A percentile compares a stretch with the other conserved stretches of the same genome.
phyloP scores from a whole-genome alignment of 1,139 yeast genomes.

The Lodderomyces margitis region DNA sequence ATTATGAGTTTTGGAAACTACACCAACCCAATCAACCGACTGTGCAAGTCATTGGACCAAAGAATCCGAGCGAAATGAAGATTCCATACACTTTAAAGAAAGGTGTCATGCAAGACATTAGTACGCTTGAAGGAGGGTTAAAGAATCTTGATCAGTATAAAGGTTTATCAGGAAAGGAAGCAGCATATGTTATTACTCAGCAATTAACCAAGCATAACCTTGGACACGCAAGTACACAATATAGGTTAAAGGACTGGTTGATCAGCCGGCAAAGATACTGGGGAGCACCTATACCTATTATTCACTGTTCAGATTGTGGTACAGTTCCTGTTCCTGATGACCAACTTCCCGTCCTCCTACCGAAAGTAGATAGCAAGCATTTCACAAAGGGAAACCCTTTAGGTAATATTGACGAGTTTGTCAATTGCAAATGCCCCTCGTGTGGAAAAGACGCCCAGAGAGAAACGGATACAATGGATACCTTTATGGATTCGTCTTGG shows the following conservation, averaged over 20 bases:
- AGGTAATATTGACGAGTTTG: conserved; percentile 65
- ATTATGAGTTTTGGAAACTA: conserved; percentile 70
- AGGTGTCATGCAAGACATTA: conserved; percentile 50
- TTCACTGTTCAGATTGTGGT: conserved; percentile 85
- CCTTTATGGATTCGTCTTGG: conserved; percentile 98
- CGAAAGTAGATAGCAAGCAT: conserved; percentile 43
- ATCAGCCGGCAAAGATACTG: conserved; percentile 93
- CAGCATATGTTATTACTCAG: conserved; percentile 47
- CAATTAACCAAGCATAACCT: conserved; percentile 32
- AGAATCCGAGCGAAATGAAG: conserved; percentile 15
- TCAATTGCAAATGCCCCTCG: conserved; percentile 73
- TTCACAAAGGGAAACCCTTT: conserved; percentile 71
- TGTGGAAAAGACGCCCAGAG: conserved; percentile 71
- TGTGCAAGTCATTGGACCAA: conserved; percentile 45
- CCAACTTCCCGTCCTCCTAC: conserved; percentile 78
- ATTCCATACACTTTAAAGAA: conserved; percentile 49
- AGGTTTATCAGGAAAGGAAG: conserved; percentile 52
- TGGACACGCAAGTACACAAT: conserved; percentile 56
- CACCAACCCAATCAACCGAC: conserved; percentile 51
- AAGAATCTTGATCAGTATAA: conserved; percentile 45
- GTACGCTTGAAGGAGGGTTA: conserved; percentile 26
- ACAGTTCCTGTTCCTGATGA: conserved; percentile 85
- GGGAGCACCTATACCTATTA: conserved; percentile 98
- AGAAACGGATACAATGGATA: conserved; percentile 98
- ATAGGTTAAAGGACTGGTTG: conserved; percentile 85